Percentiles rank a stretch among this genome's conserved stretches.
Evolutionary conservation across 2,329 filamentous ascomycete species (phyloP).

Genomic region (Stachybotrys echinatus): DNA sequence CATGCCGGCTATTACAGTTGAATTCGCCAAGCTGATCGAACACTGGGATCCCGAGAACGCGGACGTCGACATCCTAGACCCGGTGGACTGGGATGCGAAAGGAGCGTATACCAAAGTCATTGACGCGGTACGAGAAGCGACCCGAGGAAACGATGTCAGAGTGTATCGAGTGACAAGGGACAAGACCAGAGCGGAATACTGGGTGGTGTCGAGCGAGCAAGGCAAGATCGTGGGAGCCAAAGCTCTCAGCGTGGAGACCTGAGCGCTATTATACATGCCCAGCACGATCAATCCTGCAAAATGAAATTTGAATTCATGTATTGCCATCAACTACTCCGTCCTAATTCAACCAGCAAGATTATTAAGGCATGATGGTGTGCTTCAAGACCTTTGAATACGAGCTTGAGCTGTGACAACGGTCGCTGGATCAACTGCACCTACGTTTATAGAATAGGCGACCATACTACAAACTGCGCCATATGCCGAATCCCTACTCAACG

Average conservation of each 20-base stretch:
- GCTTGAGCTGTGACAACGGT: no score
- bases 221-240: constrained; percentile 70
- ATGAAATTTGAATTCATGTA: neutral
- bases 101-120: constrained; percentile 66
- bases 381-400: no score
- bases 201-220: constrained; percentile 62
- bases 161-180: constrained; percentile 67
- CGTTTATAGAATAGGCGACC: no score
- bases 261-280: no score
- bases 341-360: no score
- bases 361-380: no score
- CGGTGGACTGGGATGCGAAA: constrained; percentile 66
- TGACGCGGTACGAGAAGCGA: constrained; percentile 61
- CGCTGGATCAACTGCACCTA: no score
- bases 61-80: constrained; percentile 60
- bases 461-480: no score
- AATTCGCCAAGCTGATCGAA: constrained; percentile 64
- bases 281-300: no score
- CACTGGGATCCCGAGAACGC: constrained; percentile 48
- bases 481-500: no score
- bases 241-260: constrained; percentile 67
- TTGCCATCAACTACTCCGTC: neutral
- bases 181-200: constrained; percentile 69
- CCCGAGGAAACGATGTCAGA: constrained; percentile 61
- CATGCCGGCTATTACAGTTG: constrained; percentile 45